Conservation (phyloP, 2,329 filamentous ascomycete genomes). For the Pestalotiopsis sp. region DNA sequence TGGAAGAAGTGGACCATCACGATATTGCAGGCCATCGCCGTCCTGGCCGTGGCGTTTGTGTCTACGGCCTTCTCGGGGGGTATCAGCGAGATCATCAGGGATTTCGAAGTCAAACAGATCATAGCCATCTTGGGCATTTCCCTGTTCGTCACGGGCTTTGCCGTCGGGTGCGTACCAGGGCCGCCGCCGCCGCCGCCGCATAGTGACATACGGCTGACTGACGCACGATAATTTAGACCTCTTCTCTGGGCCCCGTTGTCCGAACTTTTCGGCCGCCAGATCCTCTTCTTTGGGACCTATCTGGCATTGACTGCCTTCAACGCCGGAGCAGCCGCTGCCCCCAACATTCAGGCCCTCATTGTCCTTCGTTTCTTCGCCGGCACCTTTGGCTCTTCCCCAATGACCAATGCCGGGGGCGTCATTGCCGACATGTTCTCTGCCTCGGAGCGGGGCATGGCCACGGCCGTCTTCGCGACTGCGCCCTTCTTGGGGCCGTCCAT, state of each 20-base stretch:
- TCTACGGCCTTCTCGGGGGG: neutral
- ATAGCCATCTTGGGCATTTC: neutral
- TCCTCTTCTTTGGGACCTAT: constrained; percentile 56
- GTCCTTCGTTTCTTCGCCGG: constrained; percentile 63
- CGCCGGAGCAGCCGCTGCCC: constrained; percentile 52
- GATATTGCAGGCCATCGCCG: neutral
- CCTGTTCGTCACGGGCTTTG: neutral
- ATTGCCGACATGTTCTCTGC: constrained; percentile 58
- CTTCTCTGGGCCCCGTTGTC: constrained; percentile 66
- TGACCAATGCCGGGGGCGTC: constrained; percentile 58
- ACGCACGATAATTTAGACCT: constrained; percentile 31
- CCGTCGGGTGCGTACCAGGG: neutral
- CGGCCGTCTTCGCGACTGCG: constrained; percentile 62
- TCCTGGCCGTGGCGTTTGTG: neutral
- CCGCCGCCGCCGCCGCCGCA: neutral
- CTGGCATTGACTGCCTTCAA: constrained; percentile 57
- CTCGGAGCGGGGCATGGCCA: constrained; percentile 52
- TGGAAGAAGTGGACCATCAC: neutral
- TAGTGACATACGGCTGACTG: neutral
- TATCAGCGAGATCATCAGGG: neutral
- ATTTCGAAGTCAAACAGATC: neutral
- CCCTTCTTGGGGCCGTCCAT: constrained; percentile 62
- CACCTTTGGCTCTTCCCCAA: constrained; percentile 54
- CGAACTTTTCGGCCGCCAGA: constrained; percentile 58
- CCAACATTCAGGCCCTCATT: constrained; percentile 54